Percentiles rank a stretch among this genome's conserved stretches.
Conservation (phyloP, 768 basidiomycete species). For the Lentinula lateritia region DNA sequence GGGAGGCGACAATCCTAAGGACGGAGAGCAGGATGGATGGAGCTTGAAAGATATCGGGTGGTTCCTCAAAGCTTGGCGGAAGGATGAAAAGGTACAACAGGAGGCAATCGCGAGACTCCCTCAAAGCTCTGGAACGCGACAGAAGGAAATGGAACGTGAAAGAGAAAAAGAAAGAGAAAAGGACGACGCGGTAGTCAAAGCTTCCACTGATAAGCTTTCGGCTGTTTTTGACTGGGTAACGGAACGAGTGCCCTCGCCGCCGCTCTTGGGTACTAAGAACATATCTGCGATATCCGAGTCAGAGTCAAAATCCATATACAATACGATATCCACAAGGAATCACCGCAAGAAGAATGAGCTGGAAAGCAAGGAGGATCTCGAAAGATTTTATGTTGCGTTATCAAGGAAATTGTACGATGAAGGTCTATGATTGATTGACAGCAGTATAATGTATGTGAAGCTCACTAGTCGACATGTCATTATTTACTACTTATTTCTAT, state of each 20-base stretch:
- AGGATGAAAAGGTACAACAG: constrained; percentile 39
- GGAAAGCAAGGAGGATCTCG: constrained; percentile 69
- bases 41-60: constrained; percentile 54
- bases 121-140: not conserved
- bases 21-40: constrained; percentile 28
- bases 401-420: constrained; percentile 90
- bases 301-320: not conserved
- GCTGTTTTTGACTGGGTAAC: constrained; percentile 77
- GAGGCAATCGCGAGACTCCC: constrained; percentile 22
- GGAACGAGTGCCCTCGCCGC: constrained; percentile 54
- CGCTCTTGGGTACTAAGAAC: constrained; percentile 21
- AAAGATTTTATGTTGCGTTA: constrained; percentile 85
- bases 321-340: not conserved
- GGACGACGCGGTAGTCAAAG: constrained; percentile 53
- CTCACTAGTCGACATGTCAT: not conserved
- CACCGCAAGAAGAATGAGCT: constrained; percentile 32
- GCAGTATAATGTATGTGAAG: not conserved
- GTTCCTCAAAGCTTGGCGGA: constrained; percentile 58
- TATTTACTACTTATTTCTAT: not conserved
- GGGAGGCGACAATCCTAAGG: constrained; percentile 10
- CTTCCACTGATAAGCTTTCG: constrained; percentile 68
- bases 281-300: not conserved
- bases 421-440: constrained; percentile 48
- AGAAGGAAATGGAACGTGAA: constrained; percentile 17
- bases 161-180: constrained; percentile 21